Evolutionary conservation across 257 asterid species (phyloP).

Genomic region (Salvia rosmarinus): DNA sequence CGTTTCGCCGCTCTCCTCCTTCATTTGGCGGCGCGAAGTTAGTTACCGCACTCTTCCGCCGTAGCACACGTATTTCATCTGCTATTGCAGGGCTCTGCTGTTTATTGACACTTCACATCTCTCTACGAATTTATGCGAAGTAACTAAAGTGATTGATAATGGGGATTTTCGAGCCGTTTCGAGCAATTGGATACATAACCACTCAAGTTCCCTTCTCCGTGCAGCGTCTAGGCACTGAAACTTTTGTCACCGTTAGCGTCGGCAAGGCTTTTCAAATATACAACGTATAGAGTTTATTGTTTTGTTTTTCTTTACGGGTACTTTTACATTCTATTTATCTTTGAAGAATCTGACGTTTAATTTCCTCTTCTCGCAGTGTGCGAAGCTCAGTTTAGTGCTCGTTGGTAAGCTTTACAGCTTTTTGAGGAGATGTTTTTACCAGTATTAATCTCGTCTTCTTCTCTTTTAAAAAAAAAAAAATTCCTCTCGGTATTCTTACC

Average conservation of each 20-base stretch:
- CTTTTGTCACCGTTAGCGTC: slow-evolving; percentile 88
- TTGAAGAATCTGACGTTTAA: slow-evolving; percentile 29
- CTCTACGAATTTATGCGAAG: background rate
- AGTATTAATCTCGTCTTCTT: too few relatives aligned
- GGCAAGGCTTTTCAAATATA: slow-evolving; percentile 90
- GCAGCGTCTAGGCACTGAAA: slow-evolving; percentile 87
- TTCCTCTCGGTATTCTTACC: background rate
- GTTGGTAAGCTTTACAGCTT: slow-evolving; percentile 62
- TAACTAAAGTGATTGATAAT: slow-evolving; percentile 14
- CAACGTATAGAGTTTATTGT: slow-evolving; percentile 53
- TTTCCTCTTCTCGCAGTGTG: slow-evolving; percentile 59
- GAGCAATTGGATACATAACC: slow-evolving; percentile 85
- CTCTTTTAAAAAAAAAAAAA: too few relatives aligned
- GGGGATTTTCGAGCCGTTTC: slow-evolving; percentile 73
- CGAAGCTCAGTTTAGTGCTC: slow-evolving; percentile 80
- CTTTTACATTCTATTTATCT: background rate
- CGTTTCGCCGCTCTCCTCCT: slow-evolving; percentile 27
- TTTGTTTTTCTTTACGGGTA: background rate
- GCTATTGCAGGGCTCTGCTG: background rate
- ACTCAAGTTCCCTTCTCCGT: slow-evolving; percentile 77
- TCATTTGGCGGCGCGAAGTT: slow-evolving; percentile 20
- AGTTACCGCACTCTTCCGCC: background rate
- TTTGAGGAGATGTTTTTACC: background rate
- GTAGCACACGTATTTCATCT: background rate
- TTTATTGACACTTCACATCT: background rate